phyloP scores from a whole-genome alignment of 768 basidiomycete genomes.

The Clitopilus hobsonii region DNA sequence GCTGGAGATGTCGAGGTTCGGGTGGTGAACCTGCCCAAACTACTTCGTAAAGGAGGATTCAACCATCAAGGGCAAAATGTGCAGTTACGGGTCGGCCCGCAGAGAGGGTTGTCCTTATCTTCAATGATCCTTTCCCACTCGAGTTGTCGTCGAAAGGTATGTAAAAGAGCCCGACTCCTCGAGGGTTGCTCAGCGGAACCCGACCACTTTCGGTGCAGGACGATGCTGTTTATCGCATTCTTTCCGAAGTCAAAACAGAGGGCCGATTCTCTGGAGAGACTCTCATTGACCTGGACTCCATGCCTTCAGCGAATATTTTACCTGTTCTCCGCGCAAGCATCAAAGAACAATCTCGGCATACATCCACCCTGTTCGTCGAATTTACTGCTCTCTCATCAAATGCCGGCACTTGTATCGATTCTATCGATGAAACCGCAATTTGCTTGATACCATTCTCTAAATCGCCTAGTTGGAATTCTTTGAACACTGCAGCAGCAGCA shows the following conservation, averaged over 20 bases:
- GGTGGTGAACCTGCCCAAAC: constrained; percentile 22
- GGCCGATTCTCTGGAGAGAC: too few species aligned
- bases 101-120: constrained; percentile 28
- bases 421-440: constrained; percentile 32
- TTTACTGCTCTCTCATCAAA: constrained; percentile 34
- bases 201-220: not conserved
- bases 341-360: constrained; percentile 13
- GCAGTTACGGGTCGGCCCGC: constrained; percentile 22
- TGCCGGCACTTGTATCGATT: constrained; percentile 27
- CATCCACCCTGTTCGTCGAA: constrained; percentile 16
- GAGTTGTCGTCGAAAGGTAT: not conserved
- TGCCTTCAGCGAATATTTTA: constrained; percentile 16
- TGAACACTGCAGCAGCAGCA: constrained; percentile 16
- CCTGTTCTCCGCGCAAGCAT: constrained; percentile 5
- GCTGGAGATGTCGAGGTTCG: constrained; percentile 41
- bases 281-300: constrained; percentile 8
- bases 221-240: not conserved
- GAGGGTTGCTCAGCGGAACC: not conserved
- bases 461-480: constrained; percentile 6
- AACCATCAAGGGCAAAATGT: constrained; percentile 22
- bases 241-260: not conserved
- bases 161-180: not conserved
- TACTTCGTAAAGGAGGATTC: not conserved
- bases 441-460: constrained; percentile 38
- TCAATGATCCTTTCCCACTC: constrained; percentile 20